These are phyloP conservation scores for Diatrype stigma DNA, from an alignment of 2,329 filamentous ascomycete genomes.

Conservation along the genomic window DNA sequence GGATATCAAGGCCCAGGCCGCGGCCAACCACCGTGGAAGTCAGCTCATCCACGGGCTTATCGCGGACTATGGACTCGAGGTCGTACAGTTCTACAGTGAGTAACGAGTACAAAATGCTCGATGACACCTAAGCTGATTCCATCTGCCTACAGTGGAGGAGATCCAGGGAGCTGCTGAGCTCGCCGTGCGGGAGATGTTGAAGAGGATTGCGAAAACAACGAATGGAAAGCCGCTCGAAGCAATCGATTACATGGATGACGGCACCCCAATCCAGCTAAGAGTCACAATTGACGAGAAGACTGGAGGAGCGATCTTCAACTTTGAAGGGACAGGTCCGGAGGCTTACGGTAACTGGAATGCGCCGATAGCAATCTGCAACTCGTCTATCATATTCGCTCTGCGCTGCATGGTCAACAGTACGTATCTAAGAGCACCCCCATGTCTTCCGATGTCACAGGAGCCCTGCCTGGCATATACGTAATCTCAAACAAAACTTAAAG, in stretches of 20 bases:
- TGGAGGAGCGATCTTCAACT: slow-evolving; percentile 61
- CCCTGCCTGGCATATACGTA: not conserved
- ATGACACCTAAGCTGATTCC: slow-evolving; percentile 54
- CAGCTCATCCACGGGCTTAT: slow-evolving; percentile 68
- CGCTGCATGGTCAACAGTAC: slow-evolving; percentile 18
- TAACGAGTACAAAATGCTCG: not conserved
- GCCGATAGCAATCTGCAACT: slow-evolving; percentile 32
- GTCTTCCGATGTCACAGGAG: not conserved
- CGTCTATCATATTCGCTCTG: slow-evolving; percentile 28
- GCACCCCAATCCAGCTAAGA: slow-evolving; percentile 70
- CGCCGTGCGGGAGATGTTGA: slow-evolving; percentile 70
- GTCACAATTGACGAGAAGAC: slow-evolving; percentile 70
- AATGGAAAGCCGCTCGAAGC: slow-evolving; percentile 68
- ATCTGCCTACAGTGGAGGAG: slow-evolving; percentile 63
- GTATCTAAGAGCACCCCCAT: not conserved
- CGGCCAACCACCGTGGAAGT: slow-evolving; percentile 83
- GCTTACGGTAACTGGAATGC: slow-evolving; percentile 31
- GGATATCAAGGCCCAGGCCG: slow-evolving; percentile 81
- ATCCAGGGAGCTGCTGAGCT: slow-evolving; percentile 79
- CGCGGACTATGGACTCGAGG: slow-evolving; percentile 66
- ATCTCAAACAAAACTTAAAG: not conserved
- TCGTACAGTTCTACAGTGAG: slow-evolving; percentile 57
- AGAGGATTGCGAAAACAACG: slow-evolving; percentile 65
- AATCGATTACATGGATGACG: slow-evolving; percentile 83
- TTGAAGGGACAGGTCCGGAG: slow-evolving; percentile 34